Evolutionary conservation across 352 stramenopile species (phyloP).

Genomic region (Globisporangium alternatum): DNA sequence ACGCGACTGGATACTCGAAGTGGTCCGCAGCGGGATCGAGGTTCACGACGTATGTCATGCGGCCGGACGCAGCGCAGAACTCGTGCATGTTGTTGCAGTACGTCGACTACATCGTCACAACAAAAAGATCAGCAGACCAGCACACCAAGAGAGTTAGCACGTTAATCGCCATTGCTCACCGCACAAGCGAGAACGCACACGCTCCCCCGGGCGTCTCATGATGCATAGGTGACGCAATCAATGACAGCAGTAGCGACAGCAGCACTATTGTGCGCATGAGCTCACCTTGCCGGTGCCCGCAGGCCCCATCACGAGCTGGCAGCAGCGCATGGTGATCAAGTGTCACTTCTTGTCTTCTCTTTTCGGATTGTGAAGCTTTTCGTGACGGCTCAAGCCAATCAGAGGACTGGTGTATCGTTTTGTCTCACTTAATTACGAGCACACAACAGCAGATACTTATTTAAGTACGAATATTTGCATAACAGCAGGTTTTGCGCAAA

Average conservation of each 20-base stretch:
- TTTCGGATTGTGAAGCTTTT: constrained; percentile 1
- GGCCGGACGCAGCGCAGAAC: constrained; percentile 80
- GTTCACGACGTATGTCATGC: constrained; percentile 95
- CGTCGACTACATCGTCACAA: constrained; percentile 63
- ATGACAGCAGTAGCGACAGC: not conserved
- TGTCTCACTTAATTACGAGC: not conserved
- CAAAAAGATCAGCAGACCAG: not conserved
- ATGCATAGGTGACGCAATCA: no score
- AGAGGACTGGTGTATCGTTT: not conserved
- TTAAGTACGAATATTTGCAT: not conserved
- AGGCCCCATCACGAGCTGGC: constrained; percentile 91
- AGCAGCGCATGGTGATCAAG: constrained; percentile 65
- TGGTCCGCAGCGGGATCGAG: constrained; percentile 94
- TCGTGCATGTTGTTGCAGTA: constrained; percentile 94
- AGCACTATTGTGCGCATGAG: not conserved
- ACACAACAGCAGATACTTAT: no score
- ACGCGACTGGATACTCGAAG: constrained; percentile 87
- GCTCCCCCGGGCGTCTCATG: no score
- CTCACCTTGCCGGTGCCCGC: constrained; percentile 89
- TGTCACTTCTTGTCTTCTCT: not conserved
- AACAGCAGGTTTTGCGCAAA: not conserved
- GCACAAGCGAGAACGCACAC: no score
- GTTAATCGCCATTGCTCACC: not conserved
- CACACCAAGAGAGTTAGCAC: not conserved
- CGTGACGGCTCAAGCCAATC: not conserved